Percentiles rank a stretch among this genome's conserved stretches.
Conservation (phyloP, 164 flowering plant genomes). For the Dillenia turbinata region DNA sequence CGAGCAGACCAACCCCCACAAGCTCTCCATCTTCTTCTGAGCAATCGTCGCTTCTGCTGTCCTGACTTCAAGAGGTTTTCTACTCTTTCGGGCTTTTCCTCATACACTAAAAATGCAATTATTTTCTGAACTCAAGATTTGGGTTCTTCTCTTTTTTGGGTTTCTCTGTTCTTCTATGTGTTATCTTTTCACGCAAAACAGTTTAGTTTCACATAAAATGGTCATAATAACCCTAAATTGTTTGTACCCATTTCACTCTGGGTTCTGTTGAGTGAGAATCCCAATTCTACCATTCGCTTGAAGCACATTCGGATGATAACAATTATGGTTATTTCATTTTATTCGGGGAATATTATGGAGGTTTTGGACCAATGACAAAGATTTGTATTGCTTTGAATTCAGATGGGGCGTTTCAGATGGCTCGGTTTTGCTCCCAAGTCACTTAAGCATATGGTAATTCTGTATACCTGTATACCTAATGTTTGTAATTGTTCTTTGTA, state of each 20-base stretch:
- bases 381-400: background rate
- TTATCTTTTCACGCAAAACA: background rate
- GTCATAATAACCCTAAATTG: background rate
- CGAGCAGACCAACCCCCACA: too few relatives aligned
- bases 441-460: slow-evolving; percentile 3
- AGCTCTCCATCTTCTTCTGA: too few relatives aligned
- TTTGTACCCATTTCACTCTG: background rate
- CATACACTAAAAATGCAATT: too few relatives aligned
- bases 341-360: background rate
- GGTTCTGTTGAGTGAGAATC: background rate
- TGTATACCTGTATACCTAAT: background rate
- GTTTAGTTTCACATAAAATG: background rate
- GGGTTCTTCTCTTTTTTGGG: too few relatives aligned
- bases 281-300: too few relatives aligned
- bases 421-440: slow-evolving; percentile 22
- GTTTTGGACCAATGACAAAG: background rate
- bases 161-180: background rate
- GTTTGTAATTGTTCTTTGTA: background rate
- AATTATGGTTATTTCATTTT: background rate
- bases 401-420: slow-evolving; percentile 34
- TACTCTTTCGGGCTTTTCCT: too few relatives aligned
- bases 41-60: too few relatives aligned
- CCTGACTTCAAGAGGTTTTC: too few relatives aligned
- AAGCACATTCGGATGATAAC: too few relatives aligned
- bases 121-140: too few relatives aligned